A percentile compares a stretch with the other conserved stretches of the same genome.
Evolutionary conservation across 2,329 filamentous ascomycete genomes (phyloP).

Genomic region (Fusarium domesticum): DNA sequence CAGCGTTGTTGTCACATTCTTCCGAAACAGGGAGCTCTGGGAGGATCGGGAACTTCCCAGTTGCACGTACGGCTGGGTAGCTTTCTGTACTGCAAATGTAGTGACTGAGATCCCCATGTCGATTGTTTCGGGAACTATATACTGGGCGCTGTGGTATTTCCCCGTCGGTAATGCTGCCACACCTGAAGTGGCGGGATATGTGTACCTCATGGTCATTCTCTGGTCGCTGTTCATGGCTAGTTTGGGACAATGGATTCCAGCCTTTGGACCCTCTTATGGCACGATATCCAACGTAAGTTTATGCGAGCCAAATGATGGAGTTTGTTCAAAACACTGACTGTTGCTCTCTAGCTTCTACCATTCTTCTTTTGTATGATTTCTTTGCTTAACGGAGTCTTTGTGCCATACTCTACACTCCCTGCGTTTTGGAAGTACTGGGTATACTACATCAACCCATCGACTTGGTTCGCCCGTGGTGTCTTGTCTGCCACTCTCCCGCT

Average conservation of each 20-base stretch:
- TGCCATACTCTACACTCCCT: constrained; percentile 61
- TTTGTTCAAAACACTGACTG: not conserved
- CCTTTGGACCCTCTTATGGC: constrained; percentile 75
- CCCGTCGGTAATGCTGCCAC: constrained; percentile 67
- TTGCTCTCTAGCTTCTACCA: constrained; percentile 52
- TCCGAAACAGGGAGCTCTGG: constrained; percentile 69
- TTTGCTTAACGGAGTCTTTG: constrained; percentile 74
- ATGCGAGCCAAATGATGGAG: constrained; percentile 25
- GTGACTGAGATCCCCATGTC: constrained; percentile 70
- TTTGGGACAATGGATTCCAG: constrained; percentile 83
- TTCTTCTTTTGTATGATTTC: constrained; percentile 80
- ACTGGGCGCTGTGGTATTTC: constrained; percentile 76
- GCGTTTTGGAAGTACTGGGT: constrained; percentile 56
- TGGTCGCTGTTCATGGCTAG: constrained; percentile 73
- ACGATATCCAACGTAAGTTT: constrained; percentile 64
- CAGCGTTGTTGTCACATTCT: constrained; percentile 74
- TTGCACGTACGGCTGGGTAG: constrained; percentile 74
- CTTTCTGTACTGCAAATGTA: constrained; percentile 71
- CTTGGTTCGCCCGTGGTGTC: constrained; percentile 23
- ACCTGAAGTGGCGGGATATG: constrained; percentile 65
- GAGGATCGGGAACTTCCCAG: constrained; percentile 69
- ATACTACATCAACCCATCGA: constrained; percentile 23
- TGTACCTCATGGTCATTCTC: constrained; percentile 73
- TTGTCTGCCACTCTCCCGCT: constrained; percentile 20
- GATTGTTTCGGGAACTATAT: constrained; percentile 61